phyloP scores from a whole-genome alignment of 192 early-diverging fungal species.

The Linnemannia exigua region DNA sequence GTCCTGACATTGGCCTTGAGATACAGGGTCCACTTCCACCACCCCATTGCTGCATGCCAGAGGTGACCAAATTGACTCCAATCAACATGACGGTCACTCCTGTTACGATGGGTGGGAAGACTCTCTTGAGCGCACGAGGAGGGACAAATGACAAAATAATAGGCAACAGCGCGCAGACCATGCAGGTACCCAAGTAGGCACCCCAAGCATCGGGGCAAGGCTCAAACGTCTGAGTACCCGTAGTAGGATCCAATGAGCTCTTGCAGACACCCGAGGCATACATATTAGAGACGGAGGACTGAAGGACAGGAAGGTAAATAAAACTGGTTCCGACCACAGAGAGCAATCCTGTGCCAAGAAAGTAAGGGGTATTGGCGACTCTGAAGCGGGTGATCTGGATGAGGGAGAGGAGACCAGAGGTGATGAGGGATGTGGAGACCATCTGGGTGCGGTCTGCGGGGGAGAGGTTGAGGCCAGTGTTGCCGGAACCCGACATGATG shows the following conservation, averaged over 20 bases:
- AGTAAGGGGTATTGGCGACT: slow-evolving; percentile 40
- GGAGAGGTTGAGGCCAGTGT: slow-evolving; percentile 33
- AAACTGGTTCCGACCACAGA: slow-evolving; percentile 69
- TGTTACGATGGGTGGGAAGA: slow-evolving; percentile 71
- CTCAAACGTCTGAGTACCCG: slow-evolving; percentile 53
- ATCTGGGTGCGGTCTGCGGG: slow-evolving; percentile 50
- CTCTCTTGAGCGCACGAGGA: slow-evolving; percentile 58
- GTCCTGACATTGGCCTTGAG: slow-evolving; percentile 54
- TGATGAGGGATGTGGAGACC: slow-evolving; percentile 68
- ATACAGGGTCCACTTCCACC: slow-evolving; percentile 63
- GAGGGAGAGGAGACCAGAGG: slow-evolving; percentile 64
- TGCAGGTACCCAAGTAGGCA: slow-evolving; percentile 65
- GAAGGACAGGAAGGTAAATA: slow-evolving; percentile 64
- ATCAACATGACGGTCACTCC: slow-evolving; percentile 65
- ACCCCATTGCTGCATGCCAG: slow-evolving; percentile 64
- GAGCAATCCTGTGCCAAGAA: slow-evolving; percentile 63
- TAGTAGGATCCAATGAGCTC: slow-evolving; percentile 33
- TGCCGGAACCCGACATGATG: slow-evolving; percentile 47
- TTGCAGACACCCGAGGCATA: slow-evolving; percentile 53
- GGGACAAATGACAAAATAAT: slow-evolving; percentile 64
- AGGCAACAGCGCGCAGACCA: slow-evolving; percentile 62
- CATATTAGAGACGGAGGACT: slow-evolving; percentile 62
- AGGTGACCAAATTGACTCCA: slow-evolving; percentile 59
- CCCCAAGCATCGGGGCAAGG: slow-evolving; percentile 67
- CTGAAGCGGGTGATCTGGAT: slow-evolving; percentile 70